Base-by-base conservation (phyloP, 2,329 filamentous ascomycete genomes). In the Botrytis tulipae region DNA sequence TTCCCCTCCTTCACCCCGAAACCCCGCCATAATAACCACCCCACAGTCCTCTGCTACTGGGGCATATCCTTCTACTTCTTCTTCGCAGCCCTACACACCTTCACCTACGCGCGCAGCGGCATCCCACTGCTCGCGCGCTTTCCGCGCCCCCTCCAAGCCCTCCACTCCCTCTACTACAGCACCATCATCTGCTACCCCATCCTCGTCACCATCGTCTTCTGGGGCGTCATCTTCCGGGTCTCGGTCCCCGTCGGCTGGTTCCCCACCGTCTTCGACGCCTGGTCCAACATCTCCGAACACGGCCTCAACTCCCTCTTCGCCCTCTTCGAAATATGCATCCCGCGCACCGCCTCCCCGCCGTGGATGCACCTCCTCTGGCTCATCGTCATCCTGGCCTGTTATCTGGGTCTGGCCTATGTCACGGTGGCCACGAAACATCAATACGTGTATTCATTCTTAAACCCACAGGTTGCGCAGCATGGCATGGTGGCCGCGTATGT, bases 401-500 rank as follows among this genome's bases (percentile, higher is more conserved):
- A 97, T 81, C 86, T 95, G 18, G 88, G 84, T 0, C 83, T 97
- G 25, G 93, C 93, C 1, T 97, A 93, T 82, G 78, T 96, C 35
- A 95, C 92, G 0, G 82, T 88, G 75, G 88, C 88, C 7, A 90
- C 90, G 0, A 85, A 94, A 81, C 88, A 88, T 4, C 93, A 91
- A 80, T 97, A 95, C 81, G 87, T 92, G 0, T 97, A 97, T 83
- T 81, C 79, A 73, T 97, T 97, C 83, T 87, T 97, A n/a, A 86
- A 97, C 80, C 86, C 89, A 1, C 44, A 60, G 73, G 76, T 3
- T 69, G 77, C 12, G 74, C 75, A 8, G 73, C 74, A 76, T 35
- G 74, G 71, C 0, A 66, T 66, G 10, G 77, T 79, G 3, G 78
- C 75, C 0, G 78, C 72, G 40, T 80, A 80, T 71, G 75, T 78